Percentiles rank a stretch among this genome's conserved stretches.
Evolutionary conservation across 257 asterid species (phyloP).

Genomic region (Solanum ossicruentum): DNA sequence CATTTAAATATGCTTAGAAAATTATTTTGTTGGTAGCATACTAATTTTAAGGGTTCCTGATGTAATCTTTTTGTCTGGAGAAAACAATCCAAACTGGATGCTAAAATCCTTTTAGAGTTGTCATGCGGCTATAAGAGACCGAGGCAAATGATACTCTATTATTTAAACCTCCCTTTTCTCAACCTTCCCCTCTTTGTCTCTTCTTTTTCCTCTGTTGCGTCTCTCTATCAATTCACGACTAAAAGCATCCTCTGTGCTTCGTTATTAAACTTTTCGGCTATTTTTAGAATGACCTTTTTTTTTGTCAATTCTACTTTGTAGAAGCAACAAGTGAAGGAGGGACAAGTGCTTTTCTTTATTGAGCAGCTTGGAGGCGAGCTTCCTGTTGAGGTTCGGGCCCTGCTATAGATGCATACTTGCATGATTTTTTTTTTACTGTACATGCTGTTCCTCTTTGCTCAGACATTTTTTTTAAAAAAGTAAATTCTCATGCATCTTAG

Average conservation of each 20-base stretch:
- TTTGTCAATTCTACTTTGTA: conserved; percentile 11
- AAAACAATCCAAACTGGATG: neutral
- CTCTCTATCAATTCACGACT: neutral
- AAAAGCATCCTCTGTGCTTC: neutral
- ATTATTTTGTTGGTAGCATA: neutral
- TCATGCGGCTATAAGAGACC: neutral
- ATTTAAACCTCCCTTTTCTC: neutral
- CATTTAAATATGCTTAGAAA: neutral
- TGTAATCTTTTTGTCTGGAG: neutral
- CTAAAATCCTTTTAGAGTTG: neutral
- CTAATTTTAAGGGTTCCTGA: neutral
- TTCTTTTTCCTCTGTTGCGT: neutral
- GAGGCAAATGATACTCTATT: neutral
- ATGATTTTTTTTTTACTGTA: neutral
- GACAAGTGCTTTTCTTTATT: conserved; percentile 79
- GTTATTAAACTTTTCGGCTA: neutral
- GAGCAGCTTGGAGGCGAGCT: conserved; percentile 81
- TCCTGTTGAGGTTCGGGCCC: conserved; percentile 59
- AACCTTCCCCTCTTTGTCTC: neutral
- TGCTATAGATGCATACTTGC: neutral
- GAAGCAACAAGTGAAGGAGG: conserved; percentile 83
- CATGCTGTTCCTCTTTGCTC: neutral
- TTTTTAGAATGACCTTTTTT: neutral
- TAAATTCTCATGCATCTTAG: neutral
- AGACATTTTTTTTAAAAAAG: neutral